Conservation (phyloP, 371 early-diverging fungal genomes). For the Mucor lusitanicus region DNA sequence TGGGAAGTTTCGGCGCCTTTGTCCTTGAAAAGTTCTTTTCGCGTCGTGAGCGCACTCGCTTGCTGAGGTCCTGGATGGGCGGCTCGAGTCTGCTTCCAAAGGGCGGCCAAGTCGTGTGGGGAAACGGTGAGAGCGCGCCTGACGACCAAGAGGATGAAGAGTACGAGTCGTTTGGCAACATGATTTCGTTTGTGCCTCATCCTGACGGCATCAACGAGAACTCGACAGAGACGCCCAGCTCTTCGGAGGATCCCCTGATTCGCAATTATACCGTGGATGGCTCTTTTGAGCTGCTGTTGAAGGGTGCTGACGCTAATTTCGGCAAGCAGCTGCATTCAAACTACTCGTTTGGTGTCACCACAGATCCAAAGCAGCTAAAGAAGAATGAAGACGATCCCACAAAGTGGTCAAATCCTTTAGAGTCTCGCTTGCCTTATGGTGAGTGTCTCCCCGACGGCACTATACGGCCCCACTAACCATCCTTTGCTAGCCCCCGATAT, state of each 20-base stretch:
- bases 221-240: conserved; percentile 15
- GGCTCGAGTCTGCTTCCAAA: conserved; percentile 81
- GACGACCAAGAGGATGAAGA: conserved; percentile 51
- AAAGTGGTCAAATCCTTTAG: conserved; percentile 88
- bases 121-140: conserved; percentile 62
- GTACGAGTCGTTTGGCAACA: conserved; percentile 42
- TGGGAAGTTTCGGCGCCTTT: conserved; percentile 77
- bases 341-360: conserved; percentile 71
- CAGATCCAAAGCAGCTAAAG: conserved; percentile 56
- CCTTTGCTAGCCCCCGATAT: conserved; percentile 60
- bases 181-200: conserved; percentile 40
- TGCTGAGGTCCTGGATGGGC: conserved; percentile 90
- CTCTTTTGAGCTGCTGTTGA: conserved; percentile 54
- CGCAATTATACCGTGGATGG: conserved; percentile 58
- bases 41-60: conserved; percentile 69
- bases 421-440: conserved; percentile 78
- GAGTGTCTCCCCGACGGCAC: background rate
- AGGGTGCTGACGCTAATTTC: conserved; percentile 54
- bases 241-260: conserved; percentile 10
- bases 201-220: conserved; percentile 20
- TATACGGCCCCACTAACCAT: too few relatives aligned
- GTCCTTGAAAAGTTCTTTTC: conserved; percentile 88
- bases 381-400: conserved; percentile 53
- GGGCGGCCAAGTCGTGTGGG: conserved; percentile 89
- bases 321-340: conserved; percentile 52